Conservation (phyloP, 2,329 filamentous ascomycete species). For the Verticillium albo-atrum region DNA sequence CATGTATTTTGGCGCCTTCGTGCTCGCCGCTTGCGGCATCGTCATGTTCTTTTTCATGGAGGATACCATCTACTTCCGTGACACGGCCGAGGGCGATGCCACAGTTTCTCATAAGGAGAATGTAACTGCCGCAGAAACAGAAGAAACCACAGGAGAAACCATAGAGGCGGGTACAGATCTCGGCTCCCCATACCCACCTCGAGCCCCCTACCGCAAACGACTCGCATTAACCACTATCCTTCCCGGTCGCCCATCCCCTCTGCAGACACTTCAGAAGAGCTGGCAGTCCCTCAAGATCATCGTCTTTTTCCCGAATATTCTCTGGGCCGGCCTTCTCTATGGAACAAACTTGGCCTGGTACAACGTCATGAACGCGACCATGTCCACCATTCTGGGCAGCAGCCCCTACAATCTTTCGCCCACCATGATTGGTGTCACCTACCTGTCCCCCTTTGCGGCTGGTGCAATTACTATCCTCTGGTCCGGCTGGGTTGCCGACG, state of each 20-base stretch:
- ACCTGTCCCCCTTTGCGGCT: conserved; percentile 30
- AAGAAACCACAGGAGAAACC: background rate
- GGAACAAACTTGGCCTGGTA: conserved; percentile 37
- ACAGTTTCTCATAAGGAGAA: too few species aligned
- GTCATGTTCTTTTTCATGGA: conserved; percentile 54
- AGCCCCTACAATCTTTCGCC: conserved; percentile 32
- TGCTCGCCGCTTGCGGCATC: conserved; percentile 27
- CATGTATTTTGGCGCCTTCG: conserved; percentile 37
- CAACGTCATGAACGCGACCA: conserved; percentile 37
- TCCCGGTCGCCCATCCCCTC: conserved; percentile 29
- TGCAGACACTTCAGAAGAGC: conserved; percentile 27
- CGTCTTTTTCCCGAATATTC: conserved; percentile 36
- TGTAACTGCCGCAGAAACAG: background rate
- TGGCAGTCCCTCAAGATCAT: conserved; percentile 30
- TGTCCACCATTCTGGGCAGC: conserved; percentile 32
- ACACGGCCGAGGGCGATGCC: too few species aligned
- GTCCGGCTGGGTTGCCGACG: conserved; percentile 31
- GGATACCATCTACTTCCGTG: conserved; percentile 50
- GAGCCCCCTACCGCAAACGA: conserved; percentile 27
- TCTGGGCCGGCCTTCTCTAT: conserved; percentile 36
- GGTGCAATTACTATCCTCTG: conserved; percentile 13
- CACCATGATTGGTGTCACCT: conserved; percentile 33
- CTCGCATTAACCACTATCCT: too few species aligned
- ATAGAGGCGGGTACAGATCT: background rate
- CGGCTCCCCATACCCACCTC: background rate